Percentiles rank a stretch among this genome's conserved stretches.
These are phyloP conservation scores for Pharnaceum exiguum DNA, from an alignment of 148 eudicot genomes.

Conservation along the genomic window DNA sequence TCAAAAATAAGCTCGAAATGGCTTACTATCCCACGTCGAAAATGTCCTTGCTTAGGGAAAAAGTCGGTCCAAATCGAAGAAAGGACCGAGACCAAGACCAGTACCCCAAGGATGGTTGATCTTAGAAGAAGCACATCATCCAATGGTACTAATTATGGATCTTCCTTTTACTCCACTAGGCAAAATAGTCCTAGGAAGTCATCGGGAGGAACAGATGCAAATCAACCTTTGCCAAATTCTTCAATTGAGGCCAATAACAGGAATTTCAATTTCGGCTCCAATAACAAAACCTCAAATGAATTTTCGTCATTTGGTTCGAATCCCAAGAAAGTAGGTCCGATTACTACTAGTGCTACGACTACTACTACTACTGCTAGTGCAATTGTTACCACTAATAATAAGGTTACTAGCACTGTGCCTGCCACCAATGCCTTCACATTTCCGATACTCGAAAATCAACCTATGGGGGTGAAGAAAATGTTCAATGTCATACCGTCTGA, in stretches of 20 bases:
- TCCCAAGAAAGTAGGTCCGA: constrained; percentile 14
- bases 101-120: constrained; percentile 24
- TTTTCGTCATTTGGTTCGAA: background rate
- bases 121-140: constrained; percentile 20
- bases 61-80: constrained; percentile 57
- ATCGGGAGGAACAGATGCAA: background rate
- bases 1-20: constrained; percentile 34
- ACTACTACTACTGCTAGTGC: background rate
- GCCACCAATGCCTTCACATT: constrained; percentile 52
- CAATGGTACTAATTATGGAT: constrained; percentile 6
- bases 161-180: constrained; percentile 23
- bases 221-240: background rate
- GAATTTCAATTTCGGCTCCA: background rate
- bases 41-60: constrained; percentile 69
- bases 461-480: constrained; percentile 23
- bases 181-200: constrained; percentile 23
- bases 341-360: constrained; percentile 11
- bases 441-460: constrained; percentile 43
- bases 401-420: background rate
- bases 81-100: constrained; percentile 22
- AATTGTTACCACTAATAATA: background rate
- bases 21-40: constrained; percentile 38
- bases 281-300: background rate
- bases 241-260: background rate
- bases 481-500: constrained; percentile 11